Conservation (phyloP, 306 rosid genomes). For the Corylus avellana region DNA sequence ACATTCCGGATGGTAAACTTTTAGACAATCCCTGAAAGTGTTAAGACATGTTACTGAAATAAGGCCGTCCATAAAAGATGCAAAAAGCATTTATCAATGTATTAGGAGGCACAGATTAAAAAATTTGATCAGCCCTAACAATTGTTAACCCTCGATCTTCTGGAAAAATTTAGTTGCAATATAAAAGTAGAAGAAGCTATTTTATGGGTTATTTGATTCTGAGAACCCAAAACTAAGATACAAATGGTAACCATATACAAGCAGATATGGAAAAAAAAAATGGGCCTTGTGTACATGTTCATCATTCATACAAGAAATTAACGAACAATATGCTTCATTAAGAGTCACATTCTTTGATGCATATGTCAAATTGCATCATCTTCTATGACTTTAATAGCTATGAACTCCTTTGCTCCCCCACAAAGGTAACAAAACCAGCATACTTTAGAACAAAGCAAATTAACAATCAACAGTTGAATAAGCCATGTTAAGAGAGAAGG, state of each 20-base stretch:
- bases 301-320: not conserved
- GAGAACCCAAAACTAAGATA: no score
- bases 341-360: conserved; percentile 2
- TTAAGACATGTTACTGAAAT: not conserved
- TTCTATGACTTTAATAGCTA: not conserved
- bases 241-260: not conserved
- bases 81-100: no score
- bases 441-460: not conserved
- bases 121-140: not conserved
- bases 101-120: not conserved
- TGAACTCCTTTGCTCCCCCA: not conserved
- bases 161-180: not conserved
- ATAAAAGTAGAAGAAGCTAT: not conserved
- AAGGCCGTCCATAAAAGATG: not conserved
- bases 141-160: not conserved
- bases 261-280: not conserved
- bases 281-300: not conserved
- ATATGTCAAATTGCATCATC: not conserved
- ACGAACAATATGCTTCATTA: not conserved
- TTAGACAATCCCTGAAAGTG: conserved; percentile 51
- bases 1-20: conserved; percentile 65
- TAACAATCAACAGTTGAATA: not conserved
- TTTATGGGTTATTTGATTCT: not conserved
- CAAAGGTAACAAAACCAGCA: not conserved
- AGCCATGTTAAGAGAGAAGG: no score